Evolutionary conservation across 2,329 filamentous ascomycete species (phyloP).

Genomic region (Lasiodiplodia sp.): DNA sequence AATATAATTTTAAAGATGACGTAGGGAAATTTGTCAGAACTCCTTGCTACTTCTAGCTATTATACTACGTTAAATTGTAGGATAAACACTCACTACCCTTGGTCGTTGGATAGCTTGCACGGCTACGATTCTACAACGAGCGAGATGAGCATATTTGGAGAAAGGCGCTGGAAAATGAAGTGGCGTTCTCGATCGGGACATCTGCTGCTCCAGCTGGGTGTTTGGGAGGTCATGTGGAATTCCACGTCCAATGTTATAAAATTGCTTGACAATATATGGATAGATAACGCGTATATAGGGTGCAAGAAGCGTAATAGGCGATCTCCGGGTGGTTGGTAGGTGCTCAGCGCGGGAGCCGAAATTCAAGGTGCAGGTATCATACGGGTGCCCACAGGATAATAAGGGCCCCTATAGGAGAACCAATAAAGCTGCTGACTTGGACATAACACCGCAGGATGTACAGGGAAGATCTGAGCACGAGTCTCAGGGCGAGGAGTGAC

Average conservation of each 20-base stretch:
- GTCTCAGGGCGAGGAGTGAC: neutral
- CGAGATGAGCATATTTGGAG: neutral
- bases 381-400: neutral
- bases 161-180: neutral
- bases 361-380: neutral
- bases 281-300: constrained; percentile 1
- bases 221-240: neutral
- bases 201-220: neutral
- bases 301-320: neutral
- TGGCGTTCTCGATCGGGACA: neutral
- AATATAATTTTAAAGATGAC: neutral
- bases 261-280: neutral
- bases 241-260: neutral
- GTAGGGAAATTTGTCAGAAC: neutral
- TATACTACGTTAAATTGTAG: neutral
- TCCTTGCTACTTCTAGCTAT: neutral
- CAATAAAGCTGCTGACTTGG: constrained; percentile 1
- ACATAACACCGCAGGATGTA: neutral
- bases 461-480: neutral
- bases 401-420: neutral
- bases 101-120: neutral
- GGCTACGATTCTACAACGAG: neutral
- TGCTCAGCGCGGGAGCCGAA: neutral
- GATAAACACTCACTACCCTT: neutral
- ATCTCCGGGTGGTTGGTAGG: neutral